phyloP scores from a whole-genome alignment of 495 filamentous ascomycete species.

The Aspergillus affinis region DNA sequence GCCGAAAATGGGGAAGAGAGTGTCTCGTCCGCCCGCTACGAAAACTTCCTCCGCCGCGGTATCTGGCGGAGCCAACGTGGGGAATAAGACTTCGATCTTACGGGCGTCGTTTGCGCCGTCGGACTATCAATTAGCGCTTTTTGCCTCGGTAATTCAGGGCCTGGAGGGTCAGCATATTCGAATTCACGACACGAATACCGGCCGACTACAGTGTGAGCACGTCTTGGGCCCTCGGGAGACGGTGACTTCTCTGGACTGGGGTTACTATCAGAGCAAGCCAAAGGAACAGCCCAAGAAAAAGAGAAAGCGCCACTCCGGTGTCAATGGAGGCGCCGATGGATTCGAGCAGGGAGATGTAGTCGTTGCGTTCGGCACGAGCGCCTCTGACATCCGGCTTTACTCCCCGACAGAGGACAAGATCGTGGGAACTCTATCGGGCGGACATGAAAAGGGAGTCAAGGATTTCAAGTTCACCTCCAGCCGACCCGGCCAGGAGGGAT shows the following conservation, averaged over 20 bases:
- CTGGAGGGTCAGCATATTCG: constrained; percentile 59
- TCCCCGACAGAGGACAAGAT: constrained; percentile 53
- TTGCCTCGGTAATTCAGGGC: constrained; percentile 60
- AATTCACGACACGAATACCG: constrained; percentile 59
- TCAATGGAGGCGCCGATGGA: constrained; percentile 41
- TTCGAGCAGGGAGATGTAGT: constrained; percentile 45
- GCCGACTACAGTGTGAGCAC: constrained; percentile 58
- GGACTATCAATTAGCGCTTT: constrained; percentile 55
- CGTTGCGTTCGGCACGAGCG: constrained; percentile 55
- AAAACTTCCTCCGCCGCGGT: constrained; percentile 48
- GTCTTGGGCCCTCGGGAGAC: constrained; percentile 48
- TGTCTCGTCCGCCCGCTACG: constrained; percentile 41
- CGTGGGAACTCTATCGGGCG: constrained; percentile 48
- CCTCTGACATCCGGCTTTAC: constrained; percentile 54
- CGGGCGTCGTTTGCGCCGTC: constrained; percentile 56
- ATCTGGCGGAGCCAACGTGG: constrained; percentile 34
- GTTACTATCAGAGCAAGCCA: constrained; percentile 40
- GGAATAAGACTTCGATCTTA: constrained; percentile 50
- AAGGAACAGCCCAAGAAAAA: constrained; percentile 55
- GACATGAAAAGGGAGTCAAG: constrained; percentile 53
- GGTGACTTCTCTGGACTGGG: constrained; percentile 60
- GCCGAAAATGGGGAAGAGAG: constrained; percentile 52
- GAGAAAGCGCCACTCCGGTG: constrained; percentile 50
- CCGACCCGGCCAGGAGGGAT: constrained; percentile 43
- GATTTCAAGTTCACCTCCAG: constrained; percentile 57